phyloP scores from a whole-genome alignment of 2,329 filamentous ascomycete species.

The Periconia digitata region DNA sequence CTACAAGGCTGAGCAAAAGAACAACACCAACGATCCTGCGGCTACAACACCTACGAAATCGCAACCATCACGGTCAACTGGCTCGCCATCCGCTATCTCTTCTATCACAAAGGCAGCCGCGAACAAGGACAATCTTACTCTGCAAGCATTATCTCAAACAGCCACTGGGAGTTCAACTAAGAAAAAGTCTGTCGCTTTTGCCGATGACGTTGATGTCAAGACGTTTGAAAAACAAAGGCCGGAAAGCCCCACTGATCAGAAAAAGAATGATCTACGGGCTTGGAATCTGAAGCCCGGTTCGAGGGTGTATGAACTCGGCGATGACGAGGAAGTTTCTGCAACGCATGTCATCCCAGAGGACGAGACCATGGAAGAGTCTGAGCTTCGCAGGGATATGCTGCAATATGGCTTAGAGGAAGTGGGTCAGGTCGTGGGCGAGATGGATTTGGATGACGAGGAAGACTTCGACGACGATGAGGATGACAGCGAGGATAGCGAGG shows the following conservation, averaged over 20 bases:
- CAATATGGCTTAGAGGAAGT: slow-evolving; percentile 87
- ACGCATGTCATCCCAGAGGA: slow-evolving; percentile 67
- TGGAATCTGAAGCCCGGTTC: slow-evolving; percentile 34
- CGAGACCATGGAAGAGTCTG: slow-evolving; percentile 79
- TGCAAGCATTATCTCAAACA: slow-evolving; percentile 1
- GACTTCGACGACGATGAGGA: slow-evolving; percentile 57
- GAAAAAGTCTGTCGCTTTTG: slow-evolving; percentile 66
- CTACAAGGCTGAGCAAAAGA: slow-evolving; percentile 43
- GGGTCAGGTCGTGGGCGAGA: slow-evolving; percentile 86
- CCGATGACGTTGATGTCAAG: slow-evolving; percentile 58
- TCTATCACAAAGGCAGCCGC: neutral
- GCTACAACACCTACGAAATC: neutral
- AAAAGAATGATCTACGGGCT: slow-evolving; percentile 29
- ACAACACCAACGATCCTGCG: slow-evolving; percentile 1
- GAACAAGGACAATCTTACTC: neutral
- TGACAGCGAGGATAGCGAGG: slow-evolving; percentile 59
- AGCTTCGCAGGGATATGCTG: slow-evolving; percentile 83
- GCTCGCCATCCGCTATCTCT: neutral
- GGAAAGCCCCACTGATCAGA: slow-evolving; percentile 16
- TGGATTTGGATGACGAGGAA: slow-evolving; percentile 68
- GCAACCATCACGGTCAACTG: neutral
- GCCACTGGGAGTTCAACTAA: neutral
- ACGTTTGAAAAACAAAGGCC: slow-evolving; percentile 16
- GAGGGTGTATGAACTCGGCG: slow-evolving; percentile 48
- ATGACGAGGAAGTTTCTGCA: slow-evolving; percentile 43